Evolutionary conservation across 257 asterid species (phyloP), one percentile per base, ranked within the genome.

Genomic region (Mitragyna speciosa): DNA sequence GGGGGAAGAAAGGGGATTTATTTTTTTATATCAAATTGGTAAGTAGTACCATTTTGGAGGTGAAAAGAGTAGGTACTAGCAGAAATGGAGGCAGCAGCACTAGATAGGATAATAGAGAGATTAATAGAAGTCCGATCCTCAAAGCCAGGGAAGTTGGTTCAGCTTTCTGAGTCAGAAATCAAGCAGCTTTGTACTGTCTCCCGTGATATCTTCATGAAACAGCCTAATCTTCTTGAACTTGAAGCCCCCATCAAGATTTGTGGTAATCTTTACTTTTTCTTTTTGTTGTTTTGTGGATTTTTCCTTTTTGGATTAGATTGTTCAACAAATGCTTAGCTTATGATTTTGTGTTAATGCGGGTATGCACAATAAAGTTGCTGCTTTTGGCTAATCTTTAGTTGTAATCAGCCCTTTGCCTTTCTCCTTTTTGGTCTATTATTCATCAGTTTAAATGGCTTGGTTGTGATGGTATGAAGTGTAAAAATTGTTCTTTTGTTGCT

Each of bases 231-330:
- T 77, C 97, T 94, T n/a, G 98, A 94, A 72, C 95, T 94, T 47
- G 94, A 91, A 81, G 97, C 98, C 59, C 98, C 98, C 81, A 92
- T 94, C 92, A 92, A 94, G 91, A 94, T 94, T 92, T 93, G 98
- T 39, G 98, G 98, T 93, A 85, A 2, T 26, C 26, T 76, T 39
- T 43, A 22, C 56, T 24, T 63, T 26, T 43, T 69, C 30, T 20
- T n/a, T 75, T 45, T 30, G 69, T 14, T 59, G 74, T 61, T 19
- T 66, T 59, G 6, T 43, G 41, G 26, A 48, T n/a, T 76, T 12
- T 73, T 45, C 7, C 19, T 61, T 4, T 28, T 3, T 64, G 14
- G 20, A 64, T 64, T 64, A 28, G 68, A 63, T n/a, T 63, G 10
- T 63, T 12, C 11, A 28, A 9, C 0, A 24, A 12, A 73, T 73